These are phyloP conservation scores for Seiridium cupressi DNA, from an alignment of 2,329 filamentous ascomycete genomes.

Conservation along the genomic window DNA sequence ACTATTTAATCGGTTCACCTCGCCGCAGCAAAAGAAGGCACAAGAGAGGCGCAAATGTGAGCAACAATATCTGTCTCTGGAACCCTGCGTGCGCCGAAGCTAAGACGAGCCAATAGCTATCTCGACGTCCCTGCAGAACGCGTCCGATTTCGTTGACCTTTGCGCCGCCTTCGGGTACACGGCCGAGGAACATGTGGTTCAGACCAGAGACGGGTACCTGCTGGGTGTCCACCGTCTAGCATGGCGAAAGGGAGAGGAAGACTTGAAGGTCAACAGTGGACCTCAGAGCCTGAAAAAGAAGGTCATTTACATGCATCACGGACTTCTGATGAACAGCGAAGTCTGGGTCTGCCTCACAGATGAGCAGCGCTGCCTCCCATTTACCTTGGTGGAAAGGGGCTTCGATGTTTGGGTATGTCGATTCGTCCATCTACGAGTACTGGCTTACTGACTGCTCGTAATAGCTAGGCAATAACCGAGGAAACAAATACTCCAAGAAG, in stretches of 20 bases:
- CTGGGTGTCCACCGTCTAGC: conserved; percentile 86
- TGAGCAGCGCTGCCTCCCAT: conserved; percentile 80
- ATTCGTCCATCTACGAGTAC: neutral
- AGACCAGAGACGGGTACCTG: conserved; percentile 91
- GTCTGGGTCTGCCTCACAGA: conserved; percentile 96
- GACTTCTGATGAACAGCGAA: conserved; percentile 97
- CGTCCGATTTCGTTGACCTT: conserved; percentile 91
- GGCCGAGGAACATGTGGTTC: conserved; percentile 93
- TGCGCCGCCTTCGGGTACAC: conserved; percentile 89
- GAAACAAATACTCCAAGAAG: conserved; percentile 99
- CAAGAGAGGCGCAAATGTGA: conserved; percentile 65
- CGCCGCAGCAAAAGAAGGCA: conserved; percentile 65
- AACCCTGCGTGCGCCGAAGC: neutral
- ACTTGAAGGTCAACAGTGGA: conserved; percentile 72
- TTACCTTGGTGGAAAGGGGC: conserved; percentile 82
- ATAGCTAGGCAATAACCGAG: conserved; percentile 91
- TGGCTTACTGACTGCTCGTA: neutral
- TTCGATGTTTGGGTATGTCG: conserved; percentile 87
- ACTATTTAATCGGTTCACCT: conserved; percentile 76
- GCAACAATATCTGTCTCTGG: conserved; percentile 23
- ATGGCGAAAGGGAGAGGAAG: conserved; percentile 79
- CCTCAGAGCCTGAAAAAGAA: conserved; percentile 70
- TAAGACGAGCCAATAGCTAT: conserved; percentile 46
- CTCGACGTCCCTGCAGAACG: conserved; percentile 76
- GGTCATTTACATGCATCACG: conserved; percentile 92